phyloP scores from a whole-genome alignment of 1,284 basidiomycete species.

The Cryptococcus neoformans region DNA sequence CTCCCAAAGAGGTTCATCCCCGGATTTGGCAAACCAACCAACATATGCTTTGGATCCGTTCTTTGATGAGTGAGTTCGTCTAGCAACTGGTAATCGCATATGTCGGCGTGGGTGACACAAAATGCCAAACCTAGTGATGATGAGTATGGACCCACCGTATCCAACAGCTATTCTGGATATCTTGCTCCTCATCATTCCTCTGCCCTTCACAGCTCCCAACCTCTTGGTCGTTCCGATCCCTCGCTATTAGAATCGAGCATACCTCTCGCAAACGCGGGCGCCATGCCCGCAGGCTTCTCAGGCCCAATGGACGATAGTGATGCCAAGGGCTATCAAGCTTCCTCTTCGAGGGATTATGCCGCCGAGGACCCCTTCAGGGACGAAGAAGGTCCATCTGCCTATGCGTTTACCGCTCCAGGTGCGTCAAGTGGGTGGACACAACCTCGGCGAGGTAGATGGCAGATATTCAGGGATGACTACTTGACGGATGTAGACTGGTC shows the following conservation, averaged over 20 bases:
- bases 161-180: conserved; percentile 26
- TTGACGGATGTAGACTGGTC: conserved; percentile 47
- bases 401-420: conserved; percentile 34
- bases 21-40: conserved; percentile 15
- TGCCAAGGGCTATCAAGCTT: conserved; percentile 18
- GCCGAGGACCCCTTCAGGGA: conserved; percentile 37
- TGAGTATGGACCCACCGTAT: conserved; percentile 23
- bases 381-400: conserved; percentile 40
- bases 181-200: conserved; percentile 33
- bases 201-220: conserved; percentile 15
- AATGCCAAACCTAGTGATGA: conserved; percentile 34
- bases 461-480: conserved; percentile 36
- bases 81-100: background rate
- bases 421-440: conserved; percentile 20
- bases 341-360: background rate
- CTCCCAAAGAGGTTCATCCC: background rate
- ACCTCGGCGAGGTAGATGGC: conserved; percentile 28
- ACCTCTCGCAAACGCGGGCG: conserved; percentile 39
- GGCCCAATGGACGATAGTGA: conserved; percentile 11
- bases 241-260: conserved; percentile 27
- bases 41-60: conserved; percentile 46
- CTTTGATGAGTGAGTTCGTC: conserved; percentile 48
- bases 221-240: conserved; percentile 25
- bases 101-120: background rate
- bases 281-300: conserved; percentile 35